These are phyloP conservation scores for Claviceps spartinae DNA, from an alignment of 2,329 filamentous ascomycete genomes.

Conservation along the genomic window DNA sequence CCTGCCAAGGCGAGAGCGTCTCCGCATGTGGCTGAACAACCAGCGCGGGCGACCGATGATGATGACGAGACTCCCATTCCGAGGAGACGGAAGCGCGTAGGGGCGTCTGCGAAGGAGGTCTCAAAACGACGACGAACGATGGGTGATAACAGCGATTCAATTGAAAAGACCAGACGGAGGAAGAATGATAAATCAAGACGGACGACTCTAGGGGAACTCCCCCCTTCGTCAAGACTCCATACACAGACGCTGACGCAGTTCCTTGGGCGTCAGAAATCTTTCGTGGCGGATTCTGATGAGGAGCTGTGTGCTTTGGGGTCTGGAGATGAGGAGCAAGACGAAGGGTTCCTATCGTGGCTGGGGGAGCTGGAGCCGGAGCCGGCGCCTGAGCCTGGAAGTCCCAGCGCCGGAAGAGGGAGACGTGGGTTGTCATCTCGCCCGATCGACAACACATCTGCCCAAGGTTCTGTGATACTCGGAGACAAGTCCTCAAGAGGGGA, in stretches of 20 bases:
- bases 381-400: constrained; percentile 11
- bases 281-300: constrained; percentile 25
- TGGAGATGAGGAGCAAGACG: constrained; percentile 12
- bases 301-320: not conserved
- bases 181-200: constrained; percentile 11
- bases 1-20: not conserved
- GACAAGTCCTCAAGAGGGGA: constrained; percentile 14
- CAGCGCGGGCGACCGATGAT: not conserved
- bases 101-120: not conserved
- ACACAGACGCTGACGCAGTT: constrained; percentile 31
- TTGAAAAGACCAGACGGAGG: not conserved
- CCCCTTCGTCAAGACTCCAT: constrained; percentile 20
- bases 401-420: constrained; percentile 12
- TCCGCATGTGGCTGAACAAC: not conserved
- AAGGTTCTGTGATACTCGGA: not conserved
- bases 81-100: constrained; percentile 12
- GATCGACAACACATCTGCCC: not conserved
- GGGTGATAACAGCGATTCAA: constrained; percentile 4
- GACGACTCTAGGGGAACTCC: constrained; percentile 19
- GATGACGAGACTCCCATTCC: constrained; percentile 13
- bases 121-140: constrained; percentile 1
- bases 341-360: constrained; percentile 22
- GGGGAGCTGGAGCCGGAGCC: constrained; percentile 1
- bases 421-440: not conserved
- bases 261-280: constrained; percentile 13